These are phyloP conservation scores for Podosphaera leucotricha DNA, from an alignment of 2,329 filamentous ascomycete genomes.

Conservation along the genomic window DNA sequence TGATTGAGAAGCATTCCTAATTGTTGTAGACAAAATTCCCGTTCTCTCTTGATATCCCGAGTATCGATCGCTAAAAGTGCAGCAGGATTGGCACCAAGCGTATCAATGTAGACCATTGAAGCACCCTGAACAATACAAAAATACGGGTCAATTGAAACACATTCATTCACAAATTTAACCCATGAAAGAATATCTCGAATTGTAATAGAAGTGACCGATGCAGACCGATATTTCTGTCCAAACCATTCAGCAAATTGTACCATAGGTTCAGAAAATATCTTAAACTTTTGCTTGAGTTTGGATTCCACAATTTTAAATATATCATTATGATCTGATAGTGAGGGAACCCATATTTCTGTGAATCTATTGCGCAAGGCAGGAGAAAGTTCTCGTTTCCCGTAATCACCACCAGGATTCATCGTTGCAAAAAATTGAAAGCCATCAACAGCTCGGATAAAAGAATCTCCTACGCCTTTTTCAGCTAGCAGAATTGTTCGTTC, in stretches of 20 bases:
- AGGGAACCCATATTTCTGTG: slow-evolving; percentile 95
- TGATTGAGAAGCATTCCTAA: slow-evolving; percentile 40
- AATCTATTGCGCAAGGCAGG: slow-evolving; percentile 89
- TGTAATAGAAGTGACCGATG: slow-evolving; percentile 55
- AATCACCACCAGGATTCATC: slow-evolving; percentile 98
- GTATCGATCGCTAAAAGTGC: slow-evolving; percentile 55
- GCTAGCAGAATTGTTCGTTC: slow-evolving; percentile 68
- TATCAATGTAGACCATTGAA: slow-evolving; percentile 87
- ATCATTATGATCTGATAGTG: slow-evolving; percentile 64
- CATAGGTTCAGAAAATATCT: slow-evolving; percentile 40
- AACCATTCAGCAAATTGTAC: slow-evolving; percentile 89
- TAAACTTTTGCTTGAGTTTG: slow-evolving; percentile 38
- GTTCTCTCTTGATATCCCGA: slow-evolving; percentile 45
- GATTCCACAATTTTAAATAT: slow-evolving; percentile 64
- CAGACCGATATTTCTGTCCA: slow-evolving; percentile 54
- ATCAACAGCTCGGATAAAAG: slow-evolving; percentile 47
- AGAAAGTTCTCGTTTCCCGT: slow-evolving; percentile 92
- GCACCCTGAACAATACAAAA: slow-evolving; percentile 57
- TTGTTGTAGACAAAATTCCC: slow-evolving; percentile 47
- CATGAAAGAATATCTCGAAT: slow-evolving; percentile 82
- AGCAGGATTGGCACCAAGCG: slow-evolving; percentile 82
- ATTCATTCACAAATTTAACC: slow-evolving; percentile 71
- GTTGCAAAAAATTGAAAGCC: slow-evolving; percentile 94
- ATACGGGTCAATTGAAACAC: slow-evolving; percentile 18
- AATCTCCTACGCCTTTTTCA: slow-evolving; percentile 74